Conservation (phyloP, 148 eudicot genomes). For the Limonium bicolor region DNA sequence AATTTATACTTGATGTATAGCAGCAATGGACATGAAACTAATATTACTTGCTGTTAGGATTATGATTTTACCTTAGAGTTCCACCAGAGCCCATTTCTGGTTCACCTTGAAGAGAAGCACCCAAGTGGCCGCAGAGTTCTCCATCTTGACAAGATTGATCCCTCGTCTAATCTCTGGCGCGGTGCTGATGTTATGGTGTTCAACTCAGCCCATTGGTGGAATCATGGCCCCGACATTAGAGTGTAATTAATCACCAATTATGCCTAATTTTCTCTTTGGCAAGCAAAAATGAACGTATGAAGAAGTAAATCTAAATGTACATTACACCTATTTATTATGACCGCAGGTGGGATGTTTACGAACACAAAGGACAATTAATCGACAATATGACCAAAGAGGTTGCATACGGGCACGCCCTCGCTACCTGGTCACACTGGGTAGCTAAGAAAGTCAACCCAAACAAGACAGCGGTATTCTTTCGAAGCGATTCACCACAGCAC, state of each 20-base stretch:
- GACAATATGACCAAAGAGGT: constrained; percentile 19
- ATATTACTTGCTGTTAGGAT: no score
- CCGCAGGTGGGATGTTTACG: constrained; percentile 31
- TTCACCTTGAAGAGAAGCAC: constrained; percentile 16
- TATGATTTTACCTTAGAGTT: constrained; percentile 40
- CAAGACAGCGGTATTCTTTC: constrained; percentile 26
- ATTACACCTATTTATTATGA: no score
- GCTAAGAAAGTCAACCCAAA: constrained; percentile 16
- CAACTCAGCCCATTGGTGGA: constrained; percentile 65
- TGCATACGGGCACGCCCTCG: constrained; percentile 26
- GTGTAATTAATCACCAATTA: constrained; percentile 17
- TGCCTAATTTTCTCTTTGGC: no score
- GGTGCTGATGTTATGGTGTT: constrained; percentile 59
- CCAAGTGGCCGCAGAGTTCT: constrained; percentile 20
- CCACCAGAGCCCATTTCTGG: constrained; percentile 44
- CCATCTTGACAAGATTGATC: constrained; percentile 19
- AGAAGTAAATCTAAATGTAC: no score
- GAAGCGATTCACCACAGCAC: constrained; percentile 43
- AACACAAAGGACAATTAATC: constrained; percentile 14
- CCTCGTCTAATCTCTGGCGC: constrained; percentile 16
- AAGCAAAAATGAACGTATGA: no score
- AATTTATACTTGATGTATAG: no score
- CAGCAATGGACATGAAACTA: no score
- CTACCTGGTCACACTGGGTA: constrained; percentile 41
- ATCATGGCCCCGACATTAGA: constrained; percentile 19